phyloP scores from a whole-genome alignment of 2,329 filamentous ascomycete species.

The Epichloe scottii region DNA sequence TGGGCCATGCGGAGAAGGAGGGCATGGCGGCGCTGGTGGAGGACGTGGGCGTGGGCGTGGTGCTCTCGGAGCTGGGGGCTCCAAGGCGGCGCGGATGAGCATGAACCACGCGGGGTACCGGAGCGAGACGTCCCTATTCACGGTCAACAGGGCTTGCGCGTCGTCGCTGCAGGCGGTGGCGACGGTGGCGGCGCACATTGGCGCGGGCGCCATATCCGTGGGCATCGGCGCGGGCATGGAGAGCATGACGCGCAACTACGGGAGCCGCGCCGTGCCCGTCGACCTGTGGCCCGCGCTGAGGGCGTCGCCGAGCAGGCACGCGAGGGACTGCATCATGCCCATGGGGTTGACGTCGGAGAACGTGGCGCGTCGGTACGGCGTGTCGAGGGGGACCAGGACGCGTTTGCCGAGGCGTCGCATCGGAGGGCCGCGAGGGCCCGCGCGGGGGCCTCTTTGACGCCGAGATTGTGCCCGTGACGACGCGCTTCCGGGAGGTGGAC shows the following conservation, averaged over 20 bases:
- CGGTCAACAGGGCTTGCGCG: constrained; percentile 78
- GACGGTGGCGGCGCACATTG: constrained; percentile 60
- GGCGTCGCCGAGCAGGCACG: constrained; percentile 52
- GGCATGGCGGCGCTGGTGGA: constrained; percentile 51
- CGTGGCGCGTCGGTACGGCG: constrained; percentile 64
- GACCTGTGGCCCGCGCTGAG: constrained; percentile 65
- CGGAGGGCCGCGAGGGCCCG: constrained; percentile 59
- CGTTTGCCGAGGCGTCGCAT: constrained; percentile 66
- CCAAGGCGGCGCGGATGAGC: constrained; percentile 84
- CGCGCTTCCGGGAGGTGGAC: constrained; percentile 51
- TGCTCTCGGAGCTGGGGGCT: constrained; percentile 85
- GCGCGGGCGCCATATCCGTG: constrained; percentile 55
- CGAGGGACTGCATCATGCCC: constrained; percentile 79
- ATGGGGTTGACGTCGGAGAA: constrained; percentile 91
- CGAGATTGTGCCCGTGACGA: constrained; percentile 73
- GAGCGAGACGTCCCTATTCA: constrained; percentile 63
- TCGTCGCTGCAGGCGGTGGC: constrained; percentile 69
- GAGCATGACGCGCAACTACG: constrained; percentile 92
- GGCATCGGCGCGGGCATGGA: constrained; percentile 88
- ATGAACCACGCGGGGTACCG: constrained; percentile 73
- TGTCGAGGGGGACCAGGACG: constrained; percentile 70
- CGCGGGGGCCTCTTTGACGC: constrained; percentile 54
- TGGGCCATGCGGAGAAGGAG: constrained; percentile 35
- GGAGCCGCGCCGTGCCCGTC: constrained; percentile 67
- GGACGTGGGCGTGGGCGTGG: constrained; percentile 78